Evolutionary conservation across 371 early-diverging fungal genomes (phyloP), one percentile per base, ranked within the genome.

Genomic region (Mucor circinelloides): DNA sequence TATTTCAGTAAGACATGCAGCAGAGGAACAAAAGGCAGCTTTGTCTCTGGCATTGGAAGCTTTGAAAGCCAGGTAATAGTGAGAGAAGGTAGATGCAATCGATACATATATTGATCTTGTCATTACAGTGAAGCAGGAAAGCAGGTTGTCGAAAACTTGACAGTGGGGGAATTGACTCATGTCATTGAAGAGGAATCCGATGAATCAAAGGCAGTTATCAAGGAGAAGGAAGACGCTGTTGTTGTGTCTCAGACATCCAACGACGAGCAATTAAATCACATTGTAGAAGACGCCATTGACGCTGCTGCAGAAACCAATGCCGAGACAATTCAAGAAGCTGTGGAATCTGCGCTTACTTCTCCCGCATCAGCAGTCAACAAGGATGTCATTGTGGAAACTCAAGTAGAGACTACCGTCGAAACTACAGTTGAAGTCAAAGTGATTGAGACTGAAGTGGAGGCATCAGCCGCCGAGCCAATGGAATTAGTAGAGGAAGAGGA

Each of bases 21-120:
- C 62, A 17, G 32, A 60, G 10, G 63, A 59, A 48, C 73, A 63
- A 38, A 65, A 66, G 15, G 25, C 40, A 40, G 66, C 70, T 30
- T 50, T 70, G 15, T 50, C 44, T 19, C 34, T 66, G 17, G 70
- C 66, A 27, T 12, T 9, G 3, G 21, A 40, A 21, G 52, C 62
- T 8, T 58, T 70, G n/a, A 36, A 19, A 5, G 23, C 13, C 13
- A 34, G 27, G 56, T 58, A 60, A 40, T 36, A 44, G 21, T 34
- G 25, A 63, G 34, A 23, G 25, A n/a, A 25, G 19, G 25, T 6
- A 12, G 34, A 30, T 21, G 15, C 2, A 6, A 34, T 12, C 15
- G 15, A 34, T 40, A 5, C 21, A 17, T 36, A 2, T 52, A 13
- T 36, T 21, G 38, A 63, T 9, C 10, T 19, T 48, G 31, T 9